phyloP scores from a whole-genome alignment of 1,284 basidiomycete genomes.

The Boletellus sp. region DNA sequence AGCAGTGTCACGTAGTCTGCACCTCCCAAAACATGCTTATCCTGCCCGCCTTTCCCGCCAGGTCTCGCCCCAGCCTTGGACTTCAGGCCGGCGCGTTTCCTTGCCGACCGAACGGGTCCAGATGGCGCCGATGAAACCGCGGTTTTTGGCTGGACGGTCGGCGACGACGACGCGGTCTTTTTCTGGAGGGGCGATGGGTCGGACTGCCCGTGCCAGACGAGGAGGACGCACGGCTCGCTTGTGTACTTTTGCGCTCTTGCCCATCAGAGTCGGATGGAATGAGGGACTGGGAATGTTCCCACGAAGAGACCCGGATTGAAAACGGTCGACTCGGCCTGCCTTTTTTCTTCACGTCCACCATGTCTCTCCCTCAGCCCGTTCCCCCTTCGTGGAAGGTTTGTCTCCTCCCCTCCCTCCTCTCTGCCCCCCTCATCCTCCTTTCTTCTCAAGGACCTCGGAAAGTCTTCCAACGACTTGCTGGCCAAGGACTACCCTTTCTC shows the following conservation, averaged over 20 bases:
- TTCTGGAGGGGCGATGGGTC: slow-evolving; percentile 19
- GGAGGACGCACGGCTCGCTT: slow-evolving; percentile 36
- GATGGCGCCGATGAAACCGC: slow-evolving; percentile 2
- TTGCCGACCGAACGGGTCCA: slow-evolving; percentile 22
- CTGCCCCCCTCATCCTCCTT: not conserved
- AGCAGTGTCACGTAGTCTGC: slow-evolving; percentile 73
- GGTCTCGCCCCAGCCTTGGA: slow-evolving; percentile 36
- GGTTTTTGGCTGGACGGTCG: slow-evolving; percentile 1
- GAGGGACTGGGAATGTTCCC: slow-evolving; percentile 21
- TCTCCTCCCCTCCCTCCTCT: not conserved
- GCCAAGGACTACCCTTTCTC: slow-evolving; percentile 91
- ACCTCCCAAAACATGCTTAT: slow-evolving; percentile 57
- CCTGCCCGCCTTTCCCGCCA: slow-evolving; percentile 28
- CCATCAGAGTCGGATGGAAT: slow-evolving; percentile 22
- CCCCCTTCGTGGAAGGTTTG: slow-evolving; percentile 90
- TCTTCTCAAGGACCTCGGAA: slow-evolving; percentile 79
- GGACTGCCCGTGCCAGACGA: not conserved
- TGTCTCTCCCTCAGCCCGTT: slow-evolving; percentile 86
- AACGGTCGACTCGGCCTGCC: slow-evolving; percentile 1
- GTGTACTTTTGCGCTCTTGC: slow-evolving; percentile 41
- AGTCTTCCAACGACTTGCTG: slow-evolving; percentile 94
- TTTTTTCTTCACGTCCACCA: slow-evolving; percentile 32
- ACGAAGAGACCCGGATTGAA: slow-evolving; percentile 29
- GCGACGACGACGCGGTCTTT: slow-evolving; percentile 19
- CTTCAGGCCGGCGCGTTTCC: slow-evolving; percentile 48